A percentile compares a stretch with the other conserved stretches of the same genome.
Conservation (phyloP, 139 green algal genomes). For the Chlorokybus atmophyticus region DNA sequence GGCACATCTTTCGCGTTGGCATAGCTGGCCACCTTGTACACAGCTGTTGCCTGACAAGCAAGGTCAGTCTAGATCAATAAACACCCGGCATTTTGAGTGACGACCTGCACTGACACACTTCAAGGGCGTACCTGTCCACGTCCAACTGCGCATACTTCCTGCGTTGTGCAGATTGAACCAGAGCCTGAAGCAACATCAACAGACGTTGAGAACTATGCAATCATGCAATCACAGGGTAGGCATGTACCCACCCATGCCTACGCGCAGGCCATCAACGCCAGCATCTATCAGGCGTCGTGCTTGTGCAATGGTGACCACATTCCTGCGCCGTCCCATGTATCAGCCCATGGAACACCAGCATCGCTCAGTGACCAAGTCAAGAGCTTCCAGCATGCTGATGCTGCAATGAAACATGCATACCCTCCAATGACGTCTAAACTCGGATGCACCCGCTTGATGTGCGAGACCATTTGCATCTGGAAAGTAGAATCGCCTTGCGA, state of each 20-base stretch:
- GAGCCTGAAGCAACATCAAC: constrained; percentile 18
- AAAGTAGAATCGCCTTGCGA: constrained; percentile 75
- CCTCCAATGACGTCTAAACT: constrained; percentile 76
- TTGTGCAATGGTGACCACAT: constrained; percentile 73
- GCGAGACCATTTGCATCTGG: constrained; percentile 74
- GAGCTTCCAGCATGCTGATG: too few species aligned
- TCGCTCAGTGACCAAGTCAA: too few species aligned
- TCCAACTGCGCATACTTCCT: constrained; percentile 95
- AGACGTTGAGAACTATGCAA: neutral
- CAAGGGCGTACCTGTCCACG: constrained; percentile 38
- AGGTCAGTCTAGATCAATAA: neutral
- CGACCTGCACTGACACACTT: neutral
- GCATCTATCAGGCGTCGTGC: constrained; percentile 58
- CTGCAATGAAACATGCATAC: neutral
- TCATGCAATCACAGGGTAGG: too few species aligned
- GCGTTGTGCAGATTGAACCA: constrained; percentile 97
- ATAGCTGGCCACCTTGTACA: constrained; percentile 58
- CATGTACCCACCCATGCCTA: constrained; percentile 74
- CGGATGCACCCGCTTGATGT: constrained; percentile 75
- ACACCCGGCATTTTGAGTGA: neutral
- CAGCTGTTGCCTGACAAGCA: constrained; percentile 70
- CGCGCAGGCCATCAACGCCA: constrained; percentile 75
- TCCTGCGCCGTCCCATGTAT: constrained; percentile 40
- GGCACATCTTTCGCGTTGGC: constrained; percentile 58
- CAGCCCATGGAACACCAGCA: too few species aligned